Percentiles rank a stretch among this genome's conserved stretches.
These are phyloP conservation scores for Aspergillus sp. DNA, from an alignment of 2,329 filamentous ascomycete genomes.

Conservation along the genomic window DNA sequence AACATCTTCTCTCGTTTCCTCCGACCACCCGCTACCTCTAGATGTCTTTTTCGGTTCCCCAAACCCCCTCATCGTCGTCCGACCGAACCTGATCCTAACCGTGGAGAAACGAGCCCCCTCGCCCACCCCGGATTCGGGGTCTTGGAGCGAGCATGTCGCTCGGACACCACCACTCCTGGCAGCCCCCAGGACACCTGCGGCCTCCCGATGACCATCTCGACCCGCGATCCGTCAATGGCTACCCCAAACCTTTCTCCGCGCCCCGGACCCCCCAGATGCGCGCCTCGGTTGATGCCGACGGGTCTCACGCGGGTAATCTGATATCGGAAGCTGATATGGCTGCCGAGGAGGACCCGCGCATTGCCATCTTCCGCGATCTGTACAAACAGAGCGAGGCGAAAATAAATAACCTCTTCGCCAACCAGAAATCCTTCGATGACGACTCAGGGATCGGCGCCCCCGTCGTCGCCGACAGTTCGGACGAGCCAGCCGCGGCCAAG, in stretches of 20 bases:
- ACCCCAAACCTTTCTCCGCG: conserved; percentile 41
- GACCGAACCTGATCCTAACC: conserved; percentile 36
- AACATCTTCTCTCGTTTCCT: conserved; percentile 26
- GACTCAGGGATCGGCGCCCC: conserved; percentile 30
- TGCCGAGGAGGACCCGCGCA: conserved; percentile 66
- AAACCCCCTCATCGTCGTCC: conserved; percentile 25
- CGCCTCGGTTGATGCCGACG: conserved; percentile 44
- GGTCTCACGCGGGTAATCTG: conserved; percentile 47
- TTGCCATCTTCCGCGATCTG: conserved; percentile 71
- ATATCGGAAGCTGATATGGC: conserved; percentile 53
- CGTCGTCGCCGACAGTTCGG: conserved; percentile 49
- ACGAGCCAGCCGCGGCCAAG: conserved; percentile 17
- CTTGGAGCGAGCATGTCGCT: conserved; percentile 60
- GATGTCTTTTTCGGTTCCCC: conserved; percentile 32
- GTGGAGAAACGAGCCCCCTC: conserved; percentile 45
- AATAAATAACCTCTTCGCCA: conserved; percentile 71
- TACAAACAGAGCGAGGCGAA: conserved; percentile 75
- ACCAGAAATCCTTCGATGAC: conserved; percentile 32
- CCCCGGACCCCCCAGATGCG: conserved; percentile 44
- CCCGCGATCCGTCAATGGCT: conserved; percentile 42
- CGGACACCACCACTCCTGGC: conserved; percentile 67
- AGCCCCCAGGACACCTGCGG: conserved; percentile 57
- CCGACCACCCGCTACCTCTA: conserved; percentile 19
- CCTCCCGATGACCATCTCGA: conserved; percentile 59
- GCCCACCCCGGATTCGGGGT: conserved; percentile 45